Conservation (phyloP, 805 yeast genomes). For the Spathaspora passalidarum region DNA sequence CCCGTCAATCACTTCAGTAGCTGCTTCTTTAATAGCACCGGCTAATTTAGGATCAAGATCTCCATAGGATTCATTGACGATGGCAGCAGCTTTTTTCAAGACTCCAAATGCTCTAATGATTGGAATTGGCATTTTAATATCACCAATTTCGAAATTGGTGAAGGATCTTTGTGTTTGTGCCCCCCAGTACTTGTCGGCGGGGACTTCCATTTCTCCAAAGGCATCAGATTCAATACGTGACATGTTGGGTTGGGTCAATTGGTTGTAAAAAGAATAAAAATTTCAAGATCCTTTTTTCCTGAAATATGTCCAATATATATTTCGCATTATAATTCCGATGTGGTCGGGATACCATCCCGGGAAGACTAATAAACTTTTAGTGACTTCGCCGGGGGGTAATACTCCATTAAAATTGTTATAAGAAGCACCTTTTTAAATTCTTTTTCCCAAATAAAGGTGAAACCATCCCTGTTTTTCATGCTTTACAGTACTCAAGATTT, state of each 20-base stretch:
- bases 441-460: not conserved
- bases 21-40: conserved; percentile 34
- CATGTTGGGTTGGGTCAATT: not conserved
- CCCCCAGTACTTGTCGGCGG: conserved; percentile 34
- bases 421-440: no score
- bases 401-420: no score
- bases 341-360: not conserved
- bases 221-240: conserved; percentile 34
- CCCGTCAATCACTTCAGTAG: conserved; percentile 37
- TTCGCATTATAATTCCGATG: not conserved
- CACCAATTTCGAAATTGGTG: conserved; percentile 37
- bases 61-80: conserved; percentile 32
- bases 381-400: no score
- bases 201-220: conserved; percentile 36
- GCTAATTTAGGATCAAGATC: conserved; percentile 30
- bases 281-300: not conserved
- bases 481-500: no score
- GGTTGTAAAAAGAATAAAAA: not conserved
- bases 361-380: no score
- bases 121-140: conserved; percentile 34
- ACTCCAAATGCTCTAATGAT: conserved; percentile 34
- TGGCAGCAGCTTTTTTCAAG: conserved; percentile 38
- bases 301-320: not conserved
- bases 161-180: conserved; percentile 39
- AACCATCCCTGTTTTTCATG: not conserved